Evolutionary conservation across 768 basidiomycete species (phyloP), one percentile per base, ranked within the genome.

Genomic region (Chalciporus pseudorubinellus): DNA sequence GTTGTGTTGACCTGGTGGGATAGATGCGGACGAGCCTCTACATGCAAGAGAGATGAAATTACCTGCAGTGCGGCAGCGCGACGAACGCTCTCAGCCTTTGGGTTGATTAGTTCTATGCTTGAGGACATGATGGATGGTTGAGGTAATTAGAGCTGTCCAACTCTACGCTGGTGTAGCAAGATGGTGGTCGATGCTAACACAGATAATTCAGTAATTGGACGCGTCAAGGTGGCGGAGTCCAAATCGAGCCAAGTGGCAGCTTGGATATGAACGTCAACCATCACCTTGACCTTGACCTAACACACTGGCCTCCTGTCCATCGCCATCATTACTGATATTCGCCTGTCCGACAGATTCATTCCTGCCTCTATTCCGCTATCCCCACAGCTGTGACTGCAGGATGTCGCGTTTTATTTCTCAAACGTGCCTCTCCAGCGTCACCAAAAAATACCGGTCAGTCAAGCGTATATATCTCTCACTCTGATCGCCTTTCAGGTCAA

Each of bases 71-170:
- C 94, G 50, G 91, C 91, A 19, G 91, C 87, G 59, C 94, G 79
- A 60, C 91, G 76, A 36, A 98, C 85, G 68, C 89, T 92, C 79
- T 97, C 94, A 36, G 94, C 94, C 71, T 95, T 92, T 36, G 94
- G 94, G 65, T 98, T 98, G 72, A 98, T 91, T 62, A 95, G 87
- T 75, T 97, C 92, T 70, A 97, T 88, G 66, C 86, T 88, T 31
- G 87, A 86, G 44, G 80, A 75, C 83, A 84, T 85, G 67, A 69
- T 59, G 55, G 45, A 43, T 22, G 59, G 54, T 57, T 43, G 50
- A 65, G 53, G 63, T 62, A 57, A 48, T 52, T 44, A 52, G 46
- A 53, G n/a, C n/a, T n/a, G n/a, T n/a, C n/a, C n/a, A n/a, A n/a
- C n/a, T n/a, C n/a, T n/a, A n/a, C n/a, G 56, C 52, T 24, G 42